Conservation (phyloP, 345 rosid species). For the Brassica napus region Da-Ae NC_063436.1:6542501-6543000, state of each 20-base stretch:
- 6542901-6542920: constrained; percentile 30
- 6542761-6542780: background rate
- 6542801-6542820: background rate
- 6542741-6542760: background rate
- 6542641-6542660: background rate
- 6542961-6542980: constrained; percentile 21
- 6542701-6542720: background rate
- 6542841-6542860: background rate
- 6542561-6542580: background rate
- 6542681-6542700: background rate
- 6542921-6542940: constrained; percentile 41
- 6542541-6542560: background rate
- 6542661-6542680: background rate
- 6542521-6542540: background rate
- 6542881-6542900: constrained; percentile 10
- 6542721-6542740: background rate
- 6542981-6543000: constrained; percentile 33
- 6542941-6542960: constrained; percentile 34
- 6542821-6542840: background rate
- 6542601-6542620: background rate
- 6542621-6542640: background rate
- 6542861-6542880: background rate
- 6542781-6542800: background rate
- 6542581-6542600: background rate
- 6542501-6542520: background rate